Evolutionary conservation across 2,329 filamentous ascomycete species (phyloP), one percentile per base, ranked within the genome.

Genomic region (Aspergillus sp.): DNA sequence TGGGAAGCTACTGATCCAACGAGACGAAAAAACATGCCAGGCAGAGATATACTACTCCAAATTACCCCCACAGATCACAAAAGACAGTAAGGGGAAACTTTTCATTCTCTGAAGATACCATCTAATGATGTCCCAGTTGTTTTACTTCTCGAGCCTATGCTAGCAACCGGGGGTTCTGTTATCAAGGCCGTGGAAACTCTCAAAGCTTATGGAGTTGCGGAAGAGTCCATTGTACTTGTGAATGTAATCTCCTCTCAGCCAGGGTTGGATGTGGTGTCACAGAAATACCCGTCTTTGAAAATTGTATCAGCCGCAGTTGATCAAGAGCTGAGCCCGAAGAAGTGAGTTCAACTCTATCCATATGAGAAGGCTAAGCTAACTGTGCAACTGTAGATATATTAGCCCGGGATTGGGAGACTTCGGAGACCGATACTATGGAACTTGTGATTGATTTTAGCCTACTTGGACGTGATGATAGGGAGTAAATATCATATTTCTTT

Each of bases 321-420:
- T 43, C 19, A 29, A 14, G 55, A 56, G 3, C 38, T 62, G 38
- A 58, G 56, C 16, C 19, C 34, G 10, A 44, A 57, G 43, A 57
- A 59, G 58, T 62, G 32, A 42, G 58, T 53, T 20, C 25, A 16
- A n/a, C 9, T 13, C 14, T 14, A 5, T 5, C n/a, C 32, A 14
- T 10, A 14, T 42, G 16, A 17, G 16, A 16, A 21, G 47, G 25
- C 19, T 17, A 17, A 5, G 19, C 42, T 54, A 16, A 50, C 36
- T 17, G 0, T 7, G 5, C 20, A 6, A 14, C 14, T 19, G 4
- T 46, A 72, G 69, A 41, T 69, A 70, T 51, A 71, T 73, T 49
- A 59, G 60, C 14, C 70, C 70, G 32, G 70, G 70, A 2, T 45
- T 73, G 41, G 70, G 70, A 13, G 70, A 73, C 45, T 73, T 73